These are phyloP conservation scores for Dendrobium chrysotoxum DNA, from an alignment of 106 monocot genomes.

Conservation along the genomic window DNA sequence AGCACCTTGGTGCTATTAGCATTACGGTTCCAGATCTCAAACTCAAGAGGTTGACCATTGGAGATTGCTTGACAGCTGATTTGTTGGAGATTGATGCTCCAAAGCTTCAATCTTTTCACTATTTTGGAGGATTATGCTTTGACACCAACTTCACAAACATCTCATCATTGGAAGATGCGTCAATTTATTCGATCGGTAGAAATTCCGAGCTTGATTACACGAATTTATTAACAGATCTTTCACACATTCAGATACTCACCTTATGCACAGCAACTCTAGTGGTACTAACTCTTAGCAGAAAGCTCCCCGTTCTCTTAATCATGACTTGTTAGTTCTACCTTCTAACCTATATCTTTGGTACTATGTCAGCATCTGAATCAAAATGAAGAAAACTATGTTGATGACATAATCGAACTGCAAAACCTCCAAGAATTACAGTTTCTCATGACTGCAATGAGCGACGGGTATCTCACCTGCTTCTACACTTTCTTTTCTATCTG, in stretches of 20 bases:
- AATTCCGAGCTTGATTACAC: slow-evolving; percentile 18
- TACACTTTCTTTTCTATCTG: slow-evolving; percentile 23
- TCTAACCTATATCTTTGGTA: background rate
- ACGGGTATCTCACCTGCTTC: slow-evolving; percentile 20
- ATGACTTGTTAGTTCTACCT: background rate
- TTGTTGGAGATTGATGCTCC: slow-evolving; percentile 14
- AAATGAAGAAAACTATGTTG: background rate
- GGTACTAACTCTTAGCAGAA: background rate
- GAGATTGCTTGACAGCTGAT: background rate
- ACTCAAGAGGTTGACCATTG: slow-evolving; percentile 15
- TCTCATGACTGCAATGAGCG: slow-evolving; percentile 10
- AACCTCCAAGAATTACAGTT: slow-evolving; percentile 45
- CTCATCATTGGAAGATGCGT: slow-evolving; percentile 29
- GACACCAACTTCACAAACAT: slow-evolving; percentile 13
- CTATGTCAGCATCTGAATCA: slow-evolving; percentile 7
- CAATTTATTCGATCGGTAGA: slow-evolving; percentile 11
- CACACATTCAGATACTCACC: slow-evolving; percentile 42
- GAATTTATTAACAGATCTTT: slow-evolving; percentile 18
- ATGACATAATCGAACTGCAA: slow-evolving; percentile 14
- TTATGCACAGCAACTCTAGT: slow-evolving; percentile 22
- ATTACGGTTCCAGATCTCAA: background rate
- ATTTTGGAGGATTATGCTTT: background rate
- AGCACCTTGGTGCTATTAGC: background rate
- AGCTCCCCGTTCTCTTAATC: background rate
- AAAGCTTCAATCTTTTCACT: slow-evolving; percentile 17